Evolutionary conservation across 2,329 filamentous ascomycete species (phyloP), one percentile per base, ranked within the genome.

Genomic region (Paecilomyces variotii): DNA sequence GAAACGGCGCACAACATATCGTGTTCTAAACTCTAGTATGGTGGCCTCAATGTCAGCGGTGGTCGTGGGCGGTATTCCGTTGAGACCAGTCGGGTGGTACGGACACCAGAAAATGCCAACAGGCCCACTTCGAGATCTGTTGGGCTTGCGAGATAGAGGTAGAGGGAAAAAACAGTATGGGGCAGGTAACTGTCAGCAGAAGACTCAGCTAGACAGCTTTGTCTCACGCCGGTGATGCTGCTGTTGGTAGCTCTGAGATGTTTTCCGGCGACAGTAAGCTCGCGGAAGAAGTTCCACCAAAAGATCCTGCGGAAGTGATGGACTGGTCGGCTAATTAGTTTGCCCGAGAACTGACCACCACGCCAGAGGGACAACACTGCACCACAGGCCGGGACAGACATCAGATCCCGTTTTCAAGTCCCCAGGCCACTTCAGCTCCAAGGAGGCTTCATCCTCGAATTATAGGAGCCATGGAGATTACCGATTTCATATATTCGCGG

Each of bases 391-490:
- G 39, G 19, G 14, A 12, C 4, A 19, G 39, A 45, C 14, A 24
- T 19, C n/a, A 45, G 19, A 45, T 24, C 39, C 39, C 51, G 24
- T 9, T 19, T 32, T 53, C n/a, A 24, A 35, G 32, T 12, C 12
- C 32, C 32, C 26, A 10, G 54, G 19, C 14, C 14, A 39, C 26
- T 24, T 50, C 11, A 25, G n/a, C 26, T n/a, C n/a, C 39, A 19
- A 10, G 32, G 4, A 19, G 35, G 35, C 35, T 45, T 3, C 14
- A n/a, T 45, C 5, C n/a, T 45, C 12, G 11, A 45, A 24, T 6
- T 34, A 56, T 39, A 28, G 54, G 55, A 55, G 68, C 59, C 61
- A 97, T 97, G 93, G 90, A 97, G 64, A 90, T 97, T 75, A 97
- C 94, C 58, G 85, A 85, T 65, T 92, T 90, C 64, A 80, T 97